A percentile compares a stretch with the other conserved stretches of the same genome.
Evolutionary conservation across 2,329 filamentous ascomycete genomes (phyloP).

Genomic region (Claviceps pazoutovae): DNA sequence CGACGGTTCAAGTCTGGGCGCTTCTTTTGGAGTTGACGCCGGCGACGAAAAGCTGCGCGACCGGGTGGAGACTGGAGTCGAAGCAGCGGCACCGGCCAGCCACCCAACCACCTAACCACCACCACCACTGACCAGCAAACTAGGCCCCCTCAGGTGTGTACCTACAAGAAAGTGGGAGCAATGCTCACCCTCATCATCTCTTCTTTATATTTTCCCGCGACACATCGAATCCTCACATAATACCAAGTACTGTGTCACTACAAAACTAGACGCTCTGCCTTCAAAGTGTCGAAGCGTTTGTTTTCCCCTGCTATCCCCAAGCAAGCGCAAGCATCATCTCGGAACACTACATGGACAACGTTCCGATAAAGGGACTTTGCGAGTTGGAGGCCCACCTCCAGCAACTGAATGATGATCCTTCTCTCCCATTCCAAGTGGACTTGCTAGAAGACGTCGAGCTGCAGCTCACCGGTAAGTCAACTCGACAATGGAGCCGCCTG

Average conservation of each 20-base stretch:
- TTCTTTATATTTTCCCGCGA: background rate
- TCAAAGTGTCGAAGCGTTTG: background rate
- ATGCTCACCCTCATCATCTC: background rate
- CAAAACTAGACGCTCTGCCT: background rate
- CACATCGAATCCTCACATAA: background rate
- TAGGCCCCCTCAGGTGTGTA: no score
- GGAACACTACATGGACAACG: slow-evolving; percentile 24
- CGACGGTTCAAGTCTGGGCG: background rate
- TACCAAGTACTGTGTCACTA: background rate
- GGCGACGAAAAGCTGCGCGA: background rate
- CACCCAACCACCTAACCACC: no score
- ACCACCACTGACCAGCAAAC: no score
- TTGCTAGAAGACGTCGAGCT: slow-evolving; percentile 46
- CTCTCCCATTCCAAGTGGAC: slow-evolving; percentile 28
- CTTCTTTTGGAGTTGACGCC: background rate
- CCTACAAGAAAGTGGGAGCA: no score
- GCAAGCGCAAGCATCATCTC: slow-evolving; percentile 23
- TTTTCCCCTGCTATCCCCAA: background rate
- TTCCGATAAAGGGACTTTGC: slow-evolving; percentile 36
- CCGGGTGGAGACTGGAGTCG: background rate
- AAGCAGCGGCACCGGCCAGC: background rate
- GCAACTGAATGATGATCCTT: slow-evolving; percentile 30
- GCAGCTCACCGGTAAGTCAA: slow-evolving; percentile 36
- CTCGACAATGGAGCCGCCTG: background rate
- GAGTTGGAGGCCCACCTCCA: slow-evolving; percentile 42